A percentile compares a stretch with the other conserved stretches of the same genome.
Conservation (phyloP, 2,329 filamentous ascomycete species). For the Alternaria consortialis region DNA sequence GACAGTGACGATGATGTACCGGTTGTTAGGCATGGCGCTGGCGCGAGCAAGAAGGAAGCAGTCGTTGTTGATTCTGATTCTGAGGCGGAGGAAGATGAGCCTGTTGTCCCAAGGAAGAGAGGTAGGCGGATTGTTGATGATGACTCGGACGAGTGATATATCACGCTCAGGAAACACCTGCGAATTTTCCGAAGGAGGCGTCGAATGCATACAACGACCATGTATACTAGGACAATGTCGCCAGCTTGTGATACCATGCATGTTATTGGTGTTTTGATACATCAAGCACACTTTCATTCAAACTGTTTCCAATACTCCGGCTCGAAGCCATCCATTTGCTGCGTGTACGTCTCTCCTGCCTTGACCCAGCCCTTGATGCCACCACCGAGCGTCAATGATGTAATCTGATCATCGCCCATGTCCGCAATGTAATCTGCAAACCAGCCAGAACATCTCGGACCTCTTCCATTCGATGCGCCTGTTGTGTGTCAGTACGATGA, state of each 20-base stretch:
- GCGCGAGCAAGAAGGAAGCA: constrained; percentile 24
- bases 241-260: neutral
- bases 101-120: constrained; percentile 34
- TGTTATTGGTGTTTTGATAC: neutral
- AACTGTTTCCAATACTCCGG: constrained; percentile 55
- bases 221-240: neutral
- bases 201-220: neutral
- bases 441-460: constrained; percentile 49
- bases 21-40: constrained; percentile 16
- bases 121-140: constrained; percentile 42
- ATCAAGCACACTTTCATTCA: constrained; percentile 14
- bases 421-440: constrained; percentile 49
- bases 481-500: constrained; percentile 21
- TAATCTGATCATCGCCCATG: constrained; percentile 50
- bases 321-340: constrained; percentile 53
- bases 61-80: constrained; percentile 37
- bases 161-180: neutral
- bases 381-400: constrained; percentile 54
- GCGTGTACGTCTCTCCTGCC: constrained; percentile 49
- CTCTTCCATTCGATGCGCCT: constrained; percentile 48
- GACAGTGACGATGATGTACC: constrained; percentile 44
- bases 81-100: constrained; percentile 33
- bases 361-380: constrained; percentile 59
- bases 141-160: constrained; percentile 39
- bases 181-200: neutral